These are phyloP conservation scores for Trichoderma guizhouense DNA, from an alignment of 2,329 filamentous ascomycete species.

Conservation along the genomic window DNA sequence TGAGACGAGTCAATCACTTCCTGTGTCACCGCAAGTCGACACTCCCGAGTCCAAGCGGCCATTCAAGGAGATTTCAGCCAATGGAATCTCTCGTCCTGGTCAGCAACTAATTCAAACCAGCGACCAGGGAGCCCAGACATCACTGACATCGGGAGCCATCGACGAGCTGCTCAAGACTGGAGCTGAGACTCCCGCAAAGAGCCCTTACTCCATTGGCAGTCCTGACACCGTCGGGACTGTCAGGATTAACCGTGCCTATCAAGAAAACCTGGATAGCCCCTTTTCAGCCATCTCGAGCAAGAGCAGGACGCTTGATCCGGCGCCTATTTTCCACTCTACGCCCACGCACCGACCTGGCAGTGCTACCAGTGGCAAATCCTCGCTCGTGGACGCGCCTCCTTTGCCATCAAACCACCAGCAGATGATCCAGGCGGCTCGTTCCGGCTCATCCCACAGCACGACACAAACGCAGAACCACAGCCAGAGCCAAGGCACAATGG, in stretches of 20 bases:
- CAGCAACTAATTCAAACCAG: conserved; percentile 44
- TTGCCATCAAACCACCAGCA: conserved; percentile 80
- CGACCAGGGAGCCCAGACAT: conserved; percentile 78
- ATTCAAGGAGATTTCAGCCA: conserved; percentile 62
- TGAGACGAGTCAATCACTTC: conserved; percentile 55
- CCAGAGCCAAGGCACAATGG: conserved; percentile 56
- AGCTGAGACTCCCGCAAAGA: conserved; percentile 31
- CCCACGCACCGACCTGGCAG: conserved; percentile 63
- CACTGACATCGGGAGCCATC: conserved; percentile 76
- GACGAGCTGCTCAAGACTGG: conserved; percentile 65
- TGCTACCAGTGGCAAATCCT: conserved; percentile 59
- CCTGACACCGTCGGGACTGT: conserved; percentile 41
- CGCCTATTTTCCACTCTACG: conserved; percentile 34
- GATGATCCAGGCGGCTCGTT: conserved; percentile 75
- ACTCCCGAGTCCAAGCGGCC: conserved; percentile 55
- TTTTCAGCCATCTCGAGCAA: conserved; percentile 36
- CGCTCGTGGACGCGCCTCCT: conserved; percentile 56
- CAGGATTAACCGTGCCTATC: conserved; percentile 42
- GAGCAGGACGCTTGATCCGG: conserved; percentile 38
- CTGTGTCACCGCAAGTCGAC: conserved; percentile 38
- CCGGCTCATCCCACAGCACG: conserved; percentile 45
- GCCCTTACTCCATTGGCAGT: conserved; percentile 36
- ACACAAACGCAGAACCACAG: conserved; percentile 23
- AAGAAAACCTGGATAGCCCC: conserved; percentile 46
- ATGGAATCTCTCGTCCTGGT: conserved; percentile 42